Base-by-base conservation (phyloP, 2,329 filamentous ascomycete genomes). In the Neoscytalidium dimidiatum region DNA sequence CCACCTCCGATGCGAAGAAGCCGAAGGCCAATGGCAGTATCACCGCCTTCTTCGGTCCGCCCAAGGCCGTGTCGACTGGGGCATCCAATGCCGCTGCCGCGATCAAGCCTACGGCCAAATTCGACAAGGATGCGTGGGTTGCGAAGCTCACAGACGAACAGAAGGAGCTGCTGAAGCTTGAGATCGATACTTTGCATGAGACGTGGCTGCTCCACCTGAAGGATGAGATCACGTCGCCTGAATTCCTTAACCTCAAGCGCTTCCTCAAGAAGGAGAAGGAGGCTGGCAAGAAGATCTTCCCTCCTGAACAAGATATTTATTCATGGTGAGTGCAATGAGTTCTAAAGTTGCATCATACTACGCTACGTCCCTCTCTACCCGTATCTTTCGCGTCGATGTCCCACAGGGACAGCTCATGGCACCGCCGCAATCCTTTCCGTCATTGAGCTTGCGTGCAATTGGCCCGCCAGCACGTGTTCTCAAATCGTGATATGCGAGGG, bases 71-170 rank as follows among this genome's bases (percentile, higher is more conserved):
- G 13, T 35, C 48, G 3, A 70, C 75, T 11, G 73, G 69, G 48
- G 67, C 72, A 4, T 56, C 69, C 7, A 67, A 74, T 53, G 69
- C 73, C 13, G 68, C 71, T 21, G 43, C 29, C 65, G 73, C 69
- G 66, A 71, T 67, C 69, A 35, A 71, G 78, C 4, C 70, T 17
- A 64, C 71, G 1, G 62, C 76, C 65, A 91, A 86, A 69, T 98
- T 97, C 75, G 86, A 97, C 82, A 97, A 97, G 82, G 87, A 87
- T 51, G 92, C 91, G 78, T 99, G 95, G 95, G 84, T 94, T n/a
- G 86, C 87, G 21, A 86, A 86, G 65, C 83, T 99, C 68, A 93
- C 86, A 0, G 78, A 86, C 0, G 95, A 99, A 80, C 92, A 97
- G 78, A 92, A 88, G 74, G 84, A 90, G 61, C 83, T 98, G 52